Conservation (phyloP, 352 stramenopile genomes). For the Chrysophaeum taylorii region DNA sequence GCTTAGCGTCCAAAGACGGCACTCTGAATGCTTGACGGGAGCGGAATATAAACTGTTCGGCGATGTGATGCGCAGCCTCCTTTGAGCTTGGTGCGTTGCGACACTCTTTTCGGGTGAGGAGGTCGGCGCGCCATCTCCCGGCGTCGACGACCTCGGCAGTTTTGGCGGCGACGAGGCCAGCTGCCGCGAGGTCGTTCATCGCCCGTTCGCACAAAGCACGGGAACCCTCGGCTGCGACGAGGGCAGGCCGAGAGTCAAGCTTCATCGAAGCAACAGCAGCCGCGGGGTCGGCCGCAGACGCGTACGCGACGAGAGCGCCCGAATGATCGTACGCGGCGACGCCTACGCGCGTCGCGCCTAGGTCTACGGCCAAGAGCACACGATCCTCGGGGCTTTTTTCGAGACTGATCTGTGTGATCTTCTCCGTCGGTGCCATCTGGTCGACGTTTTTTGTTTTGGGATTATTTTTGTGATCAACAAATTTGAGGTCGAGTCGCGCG, state of each 20-base stretch:
- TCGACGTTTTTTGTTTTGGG: no score
- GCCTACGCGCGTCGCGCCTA: background rate
- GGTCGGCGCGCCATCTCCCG: background rate
- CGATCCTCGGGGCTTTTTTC: no score
- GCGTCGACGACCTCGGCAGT: background rate
- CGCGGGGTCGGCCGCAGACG: background rate
- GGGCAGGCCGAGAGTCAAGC: background rate
- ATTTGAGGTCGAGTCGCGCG: no score
- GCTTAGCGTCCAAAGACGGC: background rate
- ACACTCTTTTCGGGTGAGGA: background rate
- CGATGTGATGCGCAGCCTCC: background rate
- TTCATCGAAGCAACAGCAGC: no score
- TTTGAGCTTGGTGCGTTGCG: background rate
- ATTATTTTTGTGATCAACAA: no score
- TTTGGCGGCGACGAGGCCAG: background rate
- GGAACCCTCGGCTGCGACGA: background rate
- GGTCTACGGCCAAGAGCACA: background rate
- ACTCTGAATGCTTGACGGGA: background rate
- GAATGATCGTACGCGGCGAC: background rate
- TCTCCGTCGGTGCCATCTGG: no score
- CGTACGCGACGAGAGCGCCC: background rate
- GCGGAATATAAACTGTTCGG: background rate
- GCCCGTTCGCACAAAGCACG: background rate
- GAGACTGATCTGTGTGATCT: no score
- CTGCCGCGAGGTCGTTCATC: background rate